Evolutionary conservation across 2,329 filamentous ascomycete genomes (phyloP).

Genomic region (Monosporascus cannonballus): DNA sequence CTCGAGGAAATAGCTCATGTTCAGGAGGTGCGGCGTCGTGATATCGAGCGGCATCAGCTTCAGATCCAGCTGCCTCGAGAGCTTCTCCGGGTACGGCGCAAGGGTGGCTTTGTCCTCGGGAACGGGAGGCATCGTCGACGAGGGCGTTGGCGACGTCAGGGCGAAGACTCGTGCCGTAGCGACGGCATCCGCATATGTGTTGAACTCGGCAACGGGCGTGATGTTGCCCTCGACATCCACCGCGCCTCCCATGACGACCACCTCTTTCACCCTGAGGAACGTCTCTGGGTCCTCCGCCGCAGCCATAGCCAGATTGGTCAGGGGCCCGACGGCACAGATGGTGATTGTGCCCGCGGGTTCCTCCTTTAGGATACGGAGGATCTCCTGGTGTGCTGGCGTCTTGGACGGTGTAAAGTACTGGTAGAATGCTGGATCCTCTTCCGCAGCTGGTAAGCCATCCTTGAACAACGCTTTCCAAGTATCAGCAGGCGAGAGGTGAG

Average conservation of each 20-base stretch:
- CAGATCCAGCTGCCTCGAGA: slow-evolving; percentile 59
- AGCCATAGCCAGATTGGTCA: slow-evolving; percentile 90
- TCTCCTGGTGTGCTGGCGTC: slow-evolving; percentile 72
- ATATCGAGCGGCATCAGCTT: slow-evolving; percentile 73
- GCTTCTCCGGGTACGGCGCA: slow-evolving; percentile 55
- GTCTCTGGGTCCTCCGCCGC: slow-evolving; percentile 83
- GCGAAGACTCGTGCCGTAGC: slow-evolving; percentile 73
- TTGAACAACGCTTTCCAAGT: slow-evolving; percentile 68
- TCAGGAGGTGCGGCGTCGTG: slow-evolving; percentile 64
- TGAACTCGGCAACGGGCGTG: slow-evolving; percentile 86
- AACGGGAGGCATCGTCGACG: slow-evolving; percentile 72
- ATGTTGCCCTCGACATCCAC: slow-evolving; percentile 77
- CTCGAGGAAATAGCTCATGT: slow-evolving; percentile 50
- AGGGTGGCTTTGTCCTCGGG: slow-evolving; percentile 45
- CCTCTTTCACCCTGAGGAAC: slow-evolving; percentile 82
- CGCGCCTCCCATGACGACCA: slow-evolving; percentile 92
- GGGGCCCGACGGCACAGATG: slow-evolving; percentile 82
- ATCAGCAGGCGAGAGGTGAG: slow-evolving; percentile 67
- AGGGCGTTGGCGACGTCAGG: slow-evolving; percentile 66
- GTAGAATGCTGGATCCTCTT: slow-evolving; percentile 40
- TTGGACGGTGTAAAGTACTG: slow-evolving; percentile 71
- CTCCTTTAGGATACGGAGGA: slow-evolving; percentile 76
- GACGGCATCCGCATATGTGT: slow-evolving; percentile 81
- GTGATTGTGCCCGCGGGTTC: slow-evolving; percentile 80
- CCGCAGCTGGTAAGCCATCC: slow-evolving; percentile 20